These are phyloP conservation scores for Buddleja alternifolia DNA, from an alignment of 257 asterid species.

Conservation along the genomic window DNA sequence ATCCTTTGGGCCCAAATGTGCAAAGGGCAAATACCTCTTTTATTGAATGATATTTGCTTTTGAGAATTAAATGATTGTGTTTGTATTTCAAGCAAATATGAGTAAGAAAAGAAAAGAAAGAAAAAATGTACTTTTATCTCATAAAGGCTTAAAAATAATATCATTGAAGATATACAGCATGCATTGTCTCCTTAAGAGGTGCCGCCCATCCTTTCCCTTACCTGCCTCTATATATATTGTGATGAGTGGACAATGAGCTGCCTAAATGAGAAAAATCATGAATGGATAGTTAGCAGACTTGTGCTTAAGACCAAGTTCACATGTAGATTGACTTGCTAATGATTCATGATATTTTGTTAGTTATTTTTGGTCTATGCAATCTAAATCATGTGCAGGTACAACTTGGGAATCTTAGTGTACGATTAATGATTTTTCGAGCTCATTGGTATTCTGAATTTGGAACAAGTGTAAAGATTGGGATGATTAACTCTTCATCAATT, in stretches of 20 bases:
- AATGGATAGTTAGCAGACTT: neutral
- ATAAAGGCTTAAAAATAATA: constrained; percentile 30
- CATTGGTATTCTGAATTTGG: too few species aligned
- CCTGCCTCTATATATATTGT: constrained; percentile 25
- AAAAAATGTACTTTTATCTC: constrained; percentile 8
- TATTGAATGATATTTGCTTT: constrained; percentile 28
- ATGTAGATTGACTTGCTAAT: too few species aligned
- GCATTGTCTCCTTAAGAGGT: constrained; percentile 47
- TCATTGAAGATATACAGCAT: constrained; percentile 45
- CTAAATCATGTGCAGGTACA: too few species aligned
- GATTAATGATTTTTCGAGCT: neutral
- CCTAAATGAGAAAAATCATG: neutral
- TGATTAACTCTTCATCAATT: too few species aligned
- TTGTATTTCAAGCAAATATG: constrained; percentile 44
- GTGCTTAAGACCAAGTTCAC: too few species aligned
- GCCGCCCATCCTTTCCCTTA: constrained; percentile 37
- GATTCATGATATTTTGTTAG: neutral
- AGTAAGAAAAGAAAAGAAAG: constrained; percentile 3
- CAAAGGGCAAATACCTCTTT: constrained; percentile 23
- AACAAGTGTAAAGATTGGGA: too few species aligned
- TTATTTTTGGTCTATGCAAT: too few species aligned
- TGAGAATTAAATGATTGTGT: constrained; percentile 36
- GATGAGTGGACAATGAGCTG: neutral
- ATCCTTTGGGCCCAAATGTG: constrained; percentile 31
- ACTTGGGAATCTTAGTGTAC: neutral